Evolutionary conservation across 2,329 filamentous ascomycete genomes (phyloP), one percentile per base, ranked within the genome.

Genomic region (Phialophora macrospora): DNA sequence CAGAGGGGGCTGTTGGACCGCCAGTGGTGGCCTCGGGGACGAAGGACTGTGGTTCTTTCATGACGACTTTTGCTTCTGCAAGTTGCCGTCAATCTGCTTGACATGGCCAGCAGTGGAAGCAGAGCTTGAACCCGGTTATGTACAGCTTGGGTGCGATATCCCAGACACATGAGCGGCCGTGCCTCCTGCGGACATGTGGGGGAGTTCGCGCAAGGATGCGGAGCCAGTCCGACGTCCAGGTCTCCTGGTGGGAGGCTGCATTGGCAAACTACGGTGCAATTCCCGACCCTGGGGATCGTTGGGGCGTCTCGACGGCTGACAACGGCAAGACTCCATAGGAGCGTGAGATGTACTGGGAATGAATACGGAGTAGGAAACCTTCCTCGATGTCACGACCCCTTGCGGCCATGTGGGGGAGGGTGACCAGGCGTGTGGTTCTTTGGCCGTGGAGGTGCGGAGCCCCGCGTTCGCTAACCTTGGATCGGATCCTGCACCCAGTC

Each of bases 391-490:
- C 14, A 41, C 38, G 14, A 41, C 3, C 17, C 38, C 12, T 26
- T 52, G 57, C 57, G 57, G 56, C 49, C 3, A 28, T 60, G 44
- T 60, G 57, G 57, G 57, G 57, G 57, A 51, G 56, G 56, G 24
- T 48, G 44, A n/a, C n/a, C n/a, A n/a, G n/a, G 44, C 44, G 20
- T 9, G 4, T 3, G 44, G 17, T 48, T n/a, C 17, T n/a, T 11
- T 5, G 0, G n/a, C n/a, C 44, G 0, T 48, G 44, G 44, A 22
- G 2, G 6, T 49, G 46, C 46, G 46, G 46, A 49, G 46, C 46
- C 46, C 46, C 46, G 46, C 46, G 24, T 11, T 24, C 46, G 46
- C n/a, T 24, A 24, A 22, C 12, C 4, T 22, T 26, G 24, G 8
- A n/a, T n/a, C 20, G 20, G 46, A 49, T 49, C 46, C 22, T 49